A percentile compares a stretch with the other conserved stretches of the same genome.
Conservation (phyloP, 805 yeast genomes). For the Ogataea haglerorum region DNA sequence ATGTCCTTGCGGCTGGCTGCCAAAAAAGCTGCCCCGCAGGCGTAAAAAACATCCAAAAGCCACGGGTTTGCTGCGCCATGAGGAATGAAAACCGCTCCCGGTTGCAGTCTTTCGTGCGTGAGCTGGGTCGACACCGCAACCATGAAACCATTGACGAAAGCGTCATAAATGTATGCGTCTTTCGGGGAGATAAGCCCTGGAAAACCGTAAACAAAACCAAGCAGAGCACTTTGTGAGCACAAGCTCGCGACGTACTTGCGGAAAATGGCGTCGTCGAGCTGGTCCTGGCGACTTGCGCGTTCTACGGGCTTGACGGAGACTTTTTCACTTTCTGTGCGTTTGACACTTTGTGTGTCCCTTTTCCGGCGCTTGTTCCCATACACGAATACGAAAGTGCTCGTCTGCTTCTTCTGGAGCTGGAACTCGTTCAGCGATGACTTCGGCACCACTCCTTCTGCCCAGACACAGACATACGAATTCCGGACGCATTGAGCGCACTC, state of each 20-base stretch:
- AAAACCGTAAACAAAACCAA: conserved; percentile 17
- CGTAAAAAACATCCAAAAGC: conserved; percentile 33
- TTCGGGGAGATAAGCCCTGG: conserved; percentile 9
- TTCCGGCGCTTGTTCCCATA: conserved; percentile 8
- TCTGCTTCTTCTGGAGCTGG: conserved; percentile 5
- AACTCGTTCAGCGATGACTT: conserved; percentile 13
- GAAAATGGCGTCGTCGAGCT: conserved; percentile 25
- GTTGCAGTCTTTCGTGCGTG: conserved; percentile 39
- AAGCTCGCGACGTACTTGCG: conserved; percentile 19
- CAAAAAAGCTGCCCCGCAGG: conserved; percentile 39
- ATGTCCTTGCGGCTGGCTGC: conserved; percentile 32
- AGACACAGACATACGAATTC: conserved; percentile 13
- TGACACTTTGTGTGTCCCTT: not conserved
- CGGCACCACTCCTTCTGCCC: conserved; percentile 13
- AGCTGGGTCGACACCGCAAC: conserved; percentile 40
- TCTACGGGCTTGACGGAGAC: not conserved
- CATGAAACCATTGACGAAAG: conserved; percentile 40
- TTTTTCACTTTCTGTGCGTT: no score
- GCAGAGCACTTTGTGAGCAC: conserved; percentile 2
- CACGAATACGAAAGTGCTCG: conserved; percentile 11
- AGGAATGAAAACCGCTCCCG: conserved; percentile 40
- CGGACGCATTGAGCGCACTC: conserved; percentile 17
- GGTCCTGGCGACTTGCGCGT: not conserved
- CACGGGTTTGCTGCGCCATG: conserved; percentile 25
- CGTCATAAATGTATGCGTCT: conserved; percentile 30